Percentiles rank a stretch among this genome's conserved stretches.
Conservation (phyloP, 352 stramenopile species). For the Phytophthora macrochlamydospora region DNA sequence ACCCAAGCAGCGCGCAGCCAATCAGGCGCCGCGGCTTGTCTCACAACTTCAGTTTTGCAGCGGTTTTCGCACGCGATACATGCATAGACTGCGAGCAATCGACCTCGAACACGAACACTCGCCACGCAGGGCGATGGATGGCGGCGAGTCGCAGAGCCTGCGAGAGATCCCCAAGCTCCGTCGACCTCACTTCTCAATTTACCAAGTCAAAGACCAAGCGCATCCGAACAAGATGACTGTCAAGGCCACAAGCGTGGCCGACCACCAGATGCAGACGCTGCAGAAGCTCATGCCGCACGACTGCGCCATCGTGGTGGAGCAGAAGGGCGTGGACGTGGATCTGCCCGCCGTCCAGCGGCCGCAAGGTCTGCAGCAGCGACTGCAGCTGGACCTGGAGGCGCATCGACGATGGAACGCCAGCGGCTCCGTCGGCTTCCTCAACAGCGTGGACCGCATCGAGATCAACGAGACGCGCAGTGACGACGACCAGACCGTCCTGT, state of each 20-base stretch:
- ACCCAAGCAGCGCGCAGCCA: slow-evolving; percentile 19
- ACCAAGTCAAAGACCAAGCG: not conserved
- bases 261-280: slow-evolving; percentile 32
- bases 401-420: slow-evolving; percentile 41
- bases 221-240: slow-evolving; percentile 9
- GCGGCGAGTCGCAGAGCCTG: not conserved
- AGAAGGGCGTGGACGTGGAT: slow-evolving; percentile 18
- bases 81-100: slow-evolving; percentile 4
- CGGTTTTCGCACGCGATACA: not conserved
- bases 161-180: not conserved
- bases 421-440: slow-evolving; percentile 43
- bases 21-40: slow-evolving; percentile 22
- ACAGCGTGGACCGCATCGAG: slow-evolving; percentile 50
- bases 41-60: slow-evolving; percentile 35
- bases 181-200: slow-evolving; percentile 23
- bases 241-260: slow-evolving; percentile 7
- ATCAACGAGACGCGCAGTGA: slow-evolving; percentile 37
- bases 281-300: slow-evolving; percentile 41
- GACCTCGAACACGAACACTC: not conserved
- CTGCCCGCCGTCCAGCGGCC: slow-evolving; percentile 17
- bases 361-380: slow-evolving; percentile 24
- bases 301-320: slow-evolving; percentile 29
- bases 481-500: slow-evolving; percentile 37
- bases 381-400: slow-evolving; percentile 39
- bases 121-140: not conserved